These are phyloP conservation scores for Choanephora cucurbitarum DNA, from an alignment of 371 early-diverging fungal species.

Conservation along the genomic window DNA sequence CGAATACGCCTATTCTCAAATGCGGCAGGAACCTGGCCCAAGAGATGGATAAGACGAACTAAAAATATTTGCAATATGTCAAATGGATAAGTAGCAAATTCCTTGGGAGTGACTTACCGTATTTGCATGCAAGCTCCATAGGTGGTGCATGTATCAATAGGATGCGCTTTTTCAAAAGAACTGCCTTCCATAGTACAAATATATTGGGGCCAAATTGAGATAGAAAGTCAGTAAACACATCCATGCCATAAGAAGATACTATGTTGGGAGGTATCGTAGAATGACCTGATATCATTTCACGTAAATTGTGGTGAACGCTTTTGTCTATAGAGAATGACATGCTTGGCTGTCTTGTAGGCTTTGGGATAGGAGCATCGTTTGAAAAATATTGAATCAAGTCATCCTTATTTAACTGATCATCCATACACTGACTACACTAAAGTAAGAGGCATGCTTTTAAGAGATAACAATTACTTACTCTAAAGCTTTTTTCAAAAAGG, in stretches of 20 bases:
- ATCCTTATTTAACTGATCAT: too few species aligned
- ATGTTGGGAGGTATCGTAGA: neutral
- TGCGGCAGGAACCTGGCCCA: slow-evolving; percentile 29
- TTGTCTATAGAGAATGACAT: too few species aligned
- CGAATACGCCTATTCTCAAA: slow-evolving; percentile 18
- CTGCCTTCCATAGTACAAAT: slow-evolving; percentile 63
- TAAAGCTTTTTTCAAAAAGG: slow-evolving; percentile 34
- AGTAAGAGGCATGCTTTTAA: neutral
- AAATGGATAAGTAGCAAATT: too few species aligned
- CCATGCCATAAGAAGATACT: slow-evolving; percentile 13
- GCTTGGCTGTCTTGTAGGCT: too few species aligned
- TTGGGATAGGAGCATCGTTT: too few species aligned
- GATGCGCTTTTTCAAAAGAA: slow-evolving; percentile 54
- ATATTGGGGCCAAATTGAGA: slow-evolving; percentile 51
- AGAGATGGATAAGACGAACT: slow-evolving; percentile 48
- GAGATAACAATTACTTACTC: slow-evolving; percentile 10
- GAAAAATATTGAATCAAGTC: too few species aligned
- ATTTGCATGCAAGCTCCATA: slow-evolving; percentile 50
- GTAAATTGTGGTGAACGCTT: too few species aligned
- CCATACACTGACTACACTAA: neutral
- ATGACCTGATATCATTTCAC: slow-evolving; percentile 9
- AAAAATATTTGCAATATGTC: neutral
- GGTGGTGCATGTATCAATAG: slow-evolving; percentile 53
- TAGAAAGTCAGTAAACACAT: slow-evolving; percentile 43
- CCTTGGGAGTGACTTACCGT: slow-evolving; percentile 51